Evolutionary conservation across 495 filamentous ascomycete genomes (phyloP), one percentile per base, ranked within the genome.

Genomic region (Amorphotheca resinae): DNA sequence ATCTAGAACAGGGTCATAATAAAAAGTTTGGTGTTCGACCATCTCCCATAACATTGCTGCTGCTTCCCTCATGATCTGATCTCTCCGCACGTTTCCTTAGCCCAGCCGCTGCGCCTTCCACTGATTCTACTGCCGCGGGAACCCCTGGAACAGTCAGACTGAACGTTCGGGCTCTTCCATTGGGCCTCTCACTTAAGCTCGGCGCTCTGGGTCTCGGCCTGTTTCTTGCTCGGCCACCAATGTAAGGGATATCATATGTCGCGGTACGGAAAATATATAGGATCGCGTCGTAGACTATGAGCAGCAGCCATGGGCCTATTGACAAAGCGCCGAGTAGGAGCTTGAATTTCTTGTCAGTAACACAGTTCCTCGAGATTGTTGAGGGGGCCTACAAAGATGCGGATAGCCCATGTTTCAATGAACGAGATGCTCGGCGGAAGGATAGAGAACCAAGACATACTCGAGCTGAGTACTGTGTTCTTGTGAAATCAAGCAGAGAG

Each of bases 391-490:
- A 82, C 81, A 48, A 84, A 85, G 31, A 78, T 51, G 1, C 77
- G 68, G 17, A 67, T 68, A 11, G 69, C 58, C 79, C 80, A 84
- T 40, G 64, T 71, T 53, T 85, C 81, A 26, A 83, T 46, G 18
- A 65, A 64, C 32, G 59, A 68, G 28, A 79, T 56, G 37, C 69
- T 56, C 1, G 61, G 52, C 12, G 79, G 79, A 30, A 84, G 66
- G 45, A 84, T 70, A 7, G 77, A 82, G 50, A 78, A 79, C 66
- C 70, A 75, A 22, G 71, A 67, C 79, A 82, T 82, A n/a, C 49
- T 32, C 17, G 21, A 22, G n/a, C n/a, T n/a, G n/a, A n/a, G n/a
- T n/a, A n/a, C n/a, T n/a, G n/a, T n/a, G n/a, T n/a, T n/a, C n/a
- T n/a, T n/a, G n/a, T n/a, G n/a, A n/a, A n/a, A n/a, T n/a, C n/a